phyloP scores from a whole-genome alignment of 129 eudicot species.

The Lonicera japonica region DNA sequence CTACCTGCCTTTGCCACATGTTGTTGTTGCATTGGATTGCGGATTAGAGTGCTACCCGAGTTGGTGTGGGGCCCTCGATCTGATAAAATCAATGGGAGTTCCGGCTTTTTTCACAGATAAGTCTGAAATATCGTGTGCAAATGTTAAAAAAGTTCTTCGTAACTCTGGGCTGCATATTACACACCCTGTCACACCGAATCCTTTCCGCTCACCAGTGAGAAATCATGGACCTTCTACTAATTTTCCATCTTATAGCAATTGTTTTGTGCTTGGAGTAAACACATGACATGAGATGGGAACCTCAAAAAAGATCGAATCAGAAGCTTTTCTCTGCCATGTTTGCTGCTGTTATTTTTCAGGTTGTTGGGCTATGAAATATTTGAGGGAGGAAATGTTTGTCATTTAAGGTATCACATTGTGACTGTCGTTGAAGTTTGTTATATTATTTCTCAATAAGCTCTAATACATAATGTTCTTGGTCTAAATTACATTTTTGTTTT shows the following conservation, averaged over 20 bases:
- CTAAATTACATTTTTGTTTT: neutral
- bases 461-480: neutral
- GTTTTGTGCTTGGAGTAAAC: slow-evolving; percentile 46
- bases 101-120: slow-evolving; percentile 42
- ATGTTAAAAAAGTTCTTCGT: slow-evolving; percentile 40
- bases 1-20: slow-evolving; percentile 38
- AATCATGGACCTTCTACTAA: slow-evolving; percentile 27
- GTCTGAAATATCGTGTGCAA: slow-evolving; percentile 33
- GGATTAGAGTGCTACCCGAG: slow-evolving; percentile 32
- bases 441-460: neutral
- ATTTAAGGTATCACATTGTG: neutral
- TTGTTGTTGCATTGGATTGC: slow-evolving; percentile 38
- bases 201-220: slow-evolving; percentile 48
- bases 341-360: neutral
- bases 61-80: slow-evolving; percentile 44
- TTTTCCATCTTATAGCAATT: slow-evolving; percentile 40
- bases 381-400: neutral
- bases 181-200: slow-evolving; percentile 50
- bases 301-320: neutral
- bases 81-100: slow-evolving; percentile 30
- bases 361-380: slow-evolving; percentile 4
- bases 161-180: slow-evolving; percentile 38
- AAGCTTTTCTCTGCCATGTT: neutral
- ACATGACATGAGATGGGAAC: slow-evolving; percentile 21
- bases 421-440: neutral